Conservation (phyloP, 352 stramenopile species). For the Pythium volutum region DNA sequence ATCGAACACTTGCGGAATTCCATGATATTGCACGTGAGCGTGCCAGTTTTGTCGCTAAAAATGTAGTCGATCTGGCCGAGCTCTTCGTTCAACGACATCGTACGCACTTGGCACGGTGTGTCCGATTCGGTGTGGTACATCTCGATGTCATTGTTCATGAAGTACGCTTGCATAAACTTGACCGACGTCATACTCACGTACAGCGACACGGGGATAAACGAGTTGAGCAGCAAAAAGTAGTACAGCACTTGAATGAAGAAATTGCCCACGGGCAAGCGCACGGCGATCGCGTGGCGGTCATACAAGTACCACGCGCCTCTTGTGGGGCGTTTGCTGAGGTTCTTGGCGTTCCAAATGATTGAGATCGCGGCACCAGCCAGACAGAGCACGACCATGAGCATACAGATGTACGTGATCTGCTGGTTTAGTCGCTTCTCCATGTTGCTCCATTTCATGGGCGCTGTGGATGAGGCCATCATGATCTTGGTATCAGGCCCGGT, state of each 20-base stretch:
- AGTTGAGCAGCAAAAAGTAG: constrained; percentile 94
- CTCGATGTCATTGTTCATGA: constrained; percentile 93
- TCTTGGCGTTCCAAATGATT: constrained; percentile 62
- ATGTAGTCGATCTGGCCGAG: constrained; percentile 98
- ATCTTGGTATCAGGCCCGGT: constrained; percentile 89
- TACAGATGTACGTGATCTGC: constrained; percentile 84
- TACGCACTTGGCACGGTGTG: constrained; percentile 91
- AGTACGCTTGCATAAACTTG: constrained; percentile 93
- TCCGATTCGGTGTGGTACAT: constrained; percentile 91
- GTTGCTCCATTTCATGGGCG: constrained; percentile 87
- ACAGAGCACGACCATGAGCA: constrained; percentile 77
- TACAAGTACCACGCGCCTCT: constrained; percentile 73
- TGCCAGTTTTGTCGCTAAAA: constrained; percentile 99
- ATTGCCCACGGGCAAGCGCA: constrained; percentile 59
- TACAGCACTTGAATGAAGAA: constrained; percentile 92
- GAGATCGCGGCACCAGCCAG: constrained; percentile 59
- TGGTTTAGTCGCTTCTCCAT: constrained; percentile 79
- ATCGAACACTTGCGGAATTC: constrained; percentile 94
- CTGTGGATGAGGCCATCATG: constrained; percentile 82
- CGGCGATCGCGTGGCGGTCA: constrained; percentile 40
- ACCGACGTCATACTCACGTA: constrained; percentile 97
- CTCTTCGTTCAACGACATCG: constrained; percentile 93
- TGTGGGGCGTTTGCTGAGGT: constrained; percentile 37
- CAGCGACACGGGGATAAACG: constrained; percentile 97
- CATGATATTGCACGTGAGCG: constrained; percentile 99